Evolutionary conservation across 371 early-diverging fungal genomes (phyloP).

Genomic region (Coemansia sp.): DNA sequence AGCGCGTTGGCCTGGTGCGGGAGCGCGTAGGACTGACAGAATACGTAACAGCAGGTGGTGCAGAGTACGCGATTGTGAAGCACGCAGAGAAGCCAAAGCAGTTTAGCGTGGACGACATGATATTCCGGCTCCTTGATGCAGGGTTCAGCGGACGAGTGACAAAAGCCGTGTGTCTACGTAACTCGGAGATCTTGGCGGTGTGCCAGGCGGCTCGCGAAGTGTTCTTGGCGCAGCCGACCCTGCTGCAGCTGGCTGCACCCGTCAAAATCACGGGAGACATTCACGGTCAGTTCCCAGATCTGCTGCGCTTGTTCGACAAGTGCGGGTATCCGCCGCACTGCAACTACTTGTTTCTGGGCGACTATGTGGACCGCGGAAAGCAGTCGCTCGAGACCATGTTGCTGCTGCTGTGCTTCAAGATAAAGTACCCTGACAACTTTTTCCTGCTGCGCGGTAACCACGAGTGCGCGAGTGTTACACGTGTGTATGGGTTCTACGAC

Average conservation of each 20-base stretch:
- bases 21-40: constrained; percentile 42
- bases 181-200: constrained; percentile 83
- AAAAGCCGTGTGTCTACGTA: constrained; percentile 72
- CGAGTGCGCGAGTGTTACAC: constrained; percentile 95
- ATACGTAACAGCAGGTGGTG: constrained; percentile 44
- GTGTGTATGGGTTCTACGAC: constrained; percentile 99
- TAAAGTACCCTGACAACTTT: constrained; percentile 96
- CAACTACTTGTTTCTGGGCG: constrained; percentile 96
- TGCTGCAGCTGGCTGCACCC: constrained; percentile 92
- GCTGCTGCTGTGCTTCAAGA: constrained; percentile 93
- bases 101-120: constrained; percentile 77
- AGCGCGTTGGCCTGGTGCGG: constrained; percentile 31
- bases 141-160: constrained; percentile 74
- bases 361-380: constrained; percentile 98
- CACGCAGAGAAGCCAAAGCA: constrained; percentile 54
- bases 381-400: constrained; percentile 94
- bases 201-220: constrained; percentile 89
- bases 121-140: constrained; percentile 75
- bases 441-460: constrained; percentile 98
- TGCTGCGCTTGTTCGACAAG: constrained; percentile 88
- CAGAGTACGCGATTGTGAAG: constrained; percentile 43
- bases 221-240: constrained; percentile 87
- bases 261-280: constrained; percentile 88
- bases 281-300: constrained; percentile 93
- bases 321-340: constrained; percentile 87